phyloP scores from a whole-genome alignment of 2,329 filamentous ascomycete species.

The Arthrinium puccinioides region DNA sequence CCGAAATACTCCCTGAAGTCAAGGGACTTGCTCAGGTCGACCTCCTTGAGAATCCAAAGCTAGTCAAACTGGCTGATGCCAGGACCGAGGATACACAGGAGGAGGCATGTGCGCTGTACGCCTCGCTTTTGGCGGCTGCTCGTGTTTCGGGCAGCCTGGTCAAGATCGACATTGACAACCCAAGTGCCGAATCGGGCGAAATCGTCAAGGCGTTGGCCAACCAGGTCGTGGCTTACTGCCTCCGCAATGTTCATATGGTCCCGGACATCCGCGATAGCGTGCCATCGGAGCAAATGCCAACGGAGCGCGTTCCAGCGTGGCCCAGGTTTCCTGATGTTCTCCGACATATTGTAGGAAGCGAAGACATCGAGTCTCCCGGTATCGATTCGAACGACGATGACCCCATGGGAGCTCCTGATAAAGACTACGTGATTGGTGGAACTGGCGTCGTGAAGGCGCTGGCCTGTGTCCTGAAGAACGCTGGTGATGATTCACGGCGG shows the following conservation, averaged over 20 bases:
- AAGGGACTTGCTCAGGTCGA: constrained; percentile 77
- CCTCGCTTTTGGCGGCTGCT: constrained; percentile 81
- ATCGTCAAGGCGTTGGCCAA: constrained; percentile 87
- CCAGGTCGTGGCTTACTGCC: constrained; percentile 89
- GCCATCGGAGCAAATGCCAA: constrained; percentile 22
- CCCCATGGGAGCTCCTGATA: constrained; percentile 67
- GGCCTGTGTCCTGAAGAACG: constrained; percentile 81
- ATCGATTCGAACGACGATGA: constrained; percentile 47
- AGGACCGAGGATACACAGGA: constrained; percentile 76
- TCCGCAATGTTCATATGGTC: constrained; percentile 81
- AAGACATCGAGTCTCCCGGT: constrained; percentile 33
- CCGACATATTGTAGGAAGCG: constrained; percentile 76
- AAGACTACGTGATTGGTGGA: constrained; percentile 93
- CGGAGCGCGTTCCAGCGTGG: too few species aligned
- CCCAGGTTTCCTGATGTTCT: constrained; percentile 69
- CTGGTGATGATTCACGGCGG: constrained; percentile 54
- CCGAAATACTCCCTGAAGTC: constrained; percentile 83
- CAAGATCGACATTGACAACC: constrained; percentile 87
- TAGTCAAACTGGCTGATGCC: constrained; percentile 65
- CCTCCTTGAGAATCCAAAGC: constrained; percentile 71
- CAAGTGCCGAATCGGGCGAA: constrained; percentile 73
- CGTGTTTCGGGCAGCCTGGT: constrained; percentile 78
- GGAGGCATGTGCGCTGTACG: constrained; percentile 89
- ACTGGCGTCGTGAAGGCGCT: constrained; percentile 93
- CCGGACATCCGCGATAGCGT: constrained; percentile 37